Evolutionary conservation across 192 early-diverging fungal genomes (phyloP).

Genomic region (Backusella australiensis): DNA sequence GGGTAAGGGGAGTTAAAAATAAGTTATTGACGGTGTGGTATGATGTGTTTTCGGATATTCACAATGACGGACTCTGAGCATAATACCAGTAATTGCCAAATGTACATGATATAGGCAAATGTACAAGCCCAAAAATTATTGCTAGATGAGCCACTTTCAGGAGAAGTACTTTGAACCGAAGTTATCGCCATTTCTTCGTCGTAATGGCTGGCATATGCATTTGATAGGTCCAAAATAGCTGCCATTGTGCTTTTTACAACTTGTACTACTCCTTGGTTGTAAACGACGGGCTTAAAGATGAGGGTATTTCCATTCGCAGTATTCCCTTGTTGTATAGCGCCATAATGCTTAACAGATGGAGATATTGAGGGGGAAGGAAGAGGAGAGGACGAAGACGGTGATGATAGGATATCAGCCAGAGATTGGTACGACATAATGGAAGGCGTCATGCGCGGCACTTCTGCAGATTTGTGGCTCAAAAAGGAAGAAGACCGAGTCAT

Average conservation of each 20-base stretch:
- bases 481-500: conserved; percentile 3
- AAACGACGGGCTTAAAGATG: background rate
- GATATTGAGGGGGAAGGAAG: background rate
- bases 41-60: conserved; percentile 3
- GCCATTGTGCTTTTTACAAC: background rate
- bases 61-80: background rate
- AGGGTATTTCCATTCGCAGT: background rate
- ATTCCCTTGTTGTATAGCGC: background rate
- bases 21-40: conserved; percentile 4
- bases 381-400: background rate
- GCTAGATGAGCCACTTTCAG: background rate
- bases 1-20: background rate
- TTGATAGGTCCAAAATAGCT: background rate
- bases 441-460: background rate
- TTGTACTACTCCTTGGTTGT: background rate
- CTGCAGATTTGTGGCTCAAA: conserved; percentile 9
- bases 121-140: background rate
- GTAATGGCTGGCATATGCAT: background rate
- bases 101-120: background rate
- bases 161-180: background rate
- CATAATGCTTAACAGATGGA: background rate
- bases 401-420: conserved; percentile 16
- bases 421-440: conserved; percentile 17
- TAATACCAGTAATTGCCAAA: background rate
- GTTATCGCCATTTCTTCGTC: background rate